Evolutionary conservation across 78 protist species (phyloP).

Genomic region (Anaeramoeba flamelloides): DNA sequence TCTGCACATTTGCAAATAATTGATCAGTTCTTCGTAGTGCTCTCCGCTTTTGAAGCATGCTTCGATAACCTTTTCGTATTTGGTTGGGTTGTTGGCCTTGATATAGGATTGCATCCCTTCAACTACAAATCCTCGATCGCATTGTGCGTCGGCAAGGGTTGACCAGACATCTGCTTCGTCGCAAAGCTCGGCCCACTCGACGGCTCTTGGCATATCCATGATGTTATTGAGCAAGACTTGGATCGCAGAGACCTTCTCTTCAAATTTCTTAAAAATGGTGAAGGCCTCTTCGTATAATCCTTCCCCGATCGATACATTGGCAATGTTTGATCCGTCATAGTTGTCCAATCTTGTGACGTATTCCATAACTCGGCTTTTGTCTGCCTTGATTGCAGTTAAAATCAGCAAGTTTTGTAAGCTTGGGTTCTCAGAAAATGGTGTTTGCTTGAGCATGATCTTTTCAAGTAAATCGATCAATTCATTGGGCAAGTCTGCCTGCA

Average conservation of each 20-base stretch:
- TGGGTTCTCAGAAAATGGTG: constrained; percentile 57
- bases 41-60: constrained; percentile 45
- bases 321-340: constrained; percentile 89
- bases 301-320: constrained; percentile 65
- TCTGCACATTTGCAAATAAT: constrained; percentile 79
- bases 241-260: constrained; percentile 66
- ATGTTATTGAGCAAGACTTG: constrained; percentile 38
- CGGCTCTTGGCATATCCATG: constrained; percentile 69
- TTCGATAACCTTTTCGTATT: constrained; percentile 18
- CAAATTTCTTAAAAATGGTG: constrained; percentile 73
- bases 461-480: constrained; percentile 96
- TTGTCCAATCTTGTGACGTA: constrained; percentile 83
- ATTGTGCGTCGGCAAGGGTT: constrained; percentile 80
- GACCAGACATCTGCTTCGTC: constrained; percentile 74
- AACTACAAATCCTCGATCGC: constrained; percentile 34
- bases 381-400: constrained; percentile 95
- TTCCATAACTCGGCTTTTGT: constrained; percentile 86
- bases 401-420: constrained; percentile 94
- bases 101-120: constrained; percentile 61
- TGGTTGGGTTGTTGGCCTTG: constrained; percentile 59
- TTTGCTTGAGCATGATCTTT: constrained; percentile 90
- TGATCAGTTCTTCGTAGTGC: constrained; percentile 48
- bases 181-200: constrained; percentile 78
- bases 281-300: constrained; percentile 95
- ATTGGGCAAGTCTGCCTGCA: constrained; percentile 87